Evolutionary conservation across 345 rosid species (phyloP), one percentile per base, ranked within the genome.

Genomic region (Lagerstroemia speciosa): DNA sequence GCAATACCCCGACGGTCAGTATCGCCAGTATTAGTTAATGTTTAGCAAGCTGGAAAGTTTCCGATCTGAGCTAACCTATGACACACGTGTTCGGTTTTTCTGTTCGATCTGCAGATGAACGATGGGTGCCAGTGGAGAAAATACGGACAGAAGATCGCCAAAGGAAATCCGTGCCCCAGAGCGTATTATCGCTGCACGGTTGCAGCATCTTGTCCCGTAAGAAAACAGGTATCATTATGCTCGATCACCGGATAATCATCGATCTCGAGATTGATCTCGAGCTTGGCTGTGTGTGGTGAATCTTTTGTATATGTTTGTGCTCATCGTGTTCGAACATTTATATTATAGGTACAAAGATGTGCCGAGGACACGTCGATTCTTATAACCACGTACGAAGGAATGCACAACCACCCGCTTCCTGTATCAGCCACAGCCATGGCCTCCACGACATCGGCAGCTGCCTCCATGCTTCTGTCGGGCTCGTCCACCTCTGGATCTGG

Each of bases 61-160:
- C 36, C n/a, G 17, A 24, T 16, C 7, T 8, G 24, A 15, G 67
- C 36, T 64, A 6, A 20, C 11, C 17, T 58, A 1, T 65, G 29
- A 1, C 11, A 33, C 19, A 63, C 38, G 8, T 66, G 53, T 19
- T 27, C 67, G 29, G 20, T 45, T 55, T 2, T 11, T 58, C 20
- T 36, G 17, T 58, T 16, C 10, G 20, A 41, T 62, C 9, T 14
- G 10, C 64, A 93, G 97, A 84, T 93, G 92, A 91, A 83, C 64
- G 98, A 93, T 72, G 98, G 98, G 16, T 93, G 98, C 70, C 98
- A 91, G 62, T 93, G 98, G 98, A 84, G 98, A 66, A 93, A 93
- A 78, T 93, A 93, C 72, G 98, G 98, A 22, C 98, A 93, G 67
- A 93, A 93, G 77, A 86, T 90, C 66, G 79, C 97, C 0, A 93